phyloP scores from a whole-genome alignment of 768 basidiomycete species.

The Butyriboletus loyo region DNA sequence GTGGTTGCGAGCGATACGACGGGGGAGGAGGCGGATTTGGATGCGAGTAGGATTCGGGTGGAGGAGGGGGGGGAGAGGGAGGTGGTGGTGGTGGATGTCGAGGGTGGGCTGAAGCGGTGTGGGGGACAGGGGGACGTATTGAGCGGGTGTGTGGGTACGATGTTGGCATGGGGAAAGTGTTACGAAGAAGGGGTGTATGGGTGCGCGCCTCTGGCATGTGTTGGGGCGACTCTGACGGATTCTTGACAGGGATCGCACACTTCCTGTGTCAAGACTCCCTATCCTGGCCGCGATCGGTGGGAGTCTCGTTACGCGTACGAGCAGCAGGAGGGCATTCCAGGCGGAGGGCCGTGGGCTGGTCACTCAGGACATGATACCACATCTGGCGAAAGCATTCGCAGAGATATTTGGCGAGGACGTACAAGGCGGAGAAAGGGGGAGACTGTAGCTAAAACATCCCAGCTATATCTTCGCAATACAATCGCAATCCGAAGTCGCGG shows the following conservation, averaged over 20 bases:
- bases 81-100: conserved; percentile 59
- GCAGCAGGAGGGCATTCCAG: conserved; percentile 72
- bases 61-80: conserved; percentile 50
- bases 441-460: conserved; percentile 26
- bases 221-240: not conserved
- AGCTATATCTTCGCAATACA: not conserved
- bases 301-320: conserved; percentile 83
- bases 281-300: conserved; percentile 83
- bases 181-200: conserved; percentile 84
- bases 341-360: conserved; percentile 78
- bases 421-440: conserved; percentile 24
- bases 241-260: conserved; percentile 44
- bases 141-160: conserved; percentile 81
- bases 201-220: conserved; percentile 37
- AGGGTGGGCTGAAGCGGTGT: conserved; percentile 87
- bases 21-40: conserved; percentile 46
- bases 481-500: not conserved
- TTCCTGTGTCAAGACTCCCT: conserved; percentile 67
- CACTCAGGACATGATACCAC: conserved; percentile 72
- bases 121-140: conserved; percentile 97
- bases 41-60: conserved; percentile 38
- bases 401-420: conserved; percentile 62
- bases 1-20: conserved; percentile 78
- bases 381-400: conserved; percentile 65
- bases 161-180: conserved; percentile 94